Evolutionary conservation across 139 green algal genomes (phyloP), one percentile per base, ranked within the genome.

Genomic region (Chlorella vulgaris): DNA sequence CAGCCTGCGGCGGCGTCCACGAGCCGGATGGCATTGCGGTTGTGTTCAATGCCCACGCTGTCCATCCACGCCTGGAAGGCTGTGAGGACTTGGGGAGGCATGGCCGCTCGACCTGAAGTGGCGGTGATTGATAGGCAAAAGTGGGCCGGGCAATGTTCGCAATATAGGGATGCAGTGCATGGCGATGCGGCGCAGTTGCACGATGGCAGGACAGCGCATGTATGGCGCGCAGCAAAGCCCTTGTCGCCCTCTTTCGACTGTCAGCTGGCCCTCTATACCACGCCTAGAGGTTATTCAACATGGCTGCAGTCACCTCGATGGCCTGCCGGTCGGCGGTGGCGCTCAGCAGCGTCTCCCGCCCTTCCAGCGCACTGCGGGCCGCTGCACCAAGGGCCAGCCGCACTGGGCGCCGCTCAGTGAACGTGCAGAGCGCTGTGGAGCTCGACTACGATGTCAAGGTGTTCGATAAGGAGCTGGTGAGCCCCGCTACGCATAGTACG

Each of bases 361-460:
- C 55, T 42, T 7, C 22, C 61, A 39, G 58, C 28, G 35, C n/a
- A 35, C 53, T 68, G 47, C 42, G 47, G n/a, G n/a, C 69, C 10
- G 69, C 69, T 40, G 42, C 69, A 19, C 69, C 62, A 42, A 42
- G 69, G 10, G 69, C 43, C 50, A 51, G 66, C 51, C 53, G 79
- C 31, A 36, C 58, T 61, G 67, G 83, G 36, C 51, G 75, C 35
- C 43, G 43, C n/a, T 42, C 29, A 18, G 3, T 82, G 63, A 33
- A 35, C 67, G 38, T 77, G 3, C 28, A 36, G 8, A 68, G 65
- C 7, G 85, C 58, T 33, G 81, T 82, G 28, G 60, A 85, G 76
- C 74, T 94, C 47, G 89, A 96, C 42, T 95, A 96, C 76, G 87
- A 97, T 68, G 94, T 86, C 53, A 94, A 93, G 71, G 88, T 97